Conservation (phyloP, 192 early-diverging fungal species). For the Dissophora ornata region DNA sequence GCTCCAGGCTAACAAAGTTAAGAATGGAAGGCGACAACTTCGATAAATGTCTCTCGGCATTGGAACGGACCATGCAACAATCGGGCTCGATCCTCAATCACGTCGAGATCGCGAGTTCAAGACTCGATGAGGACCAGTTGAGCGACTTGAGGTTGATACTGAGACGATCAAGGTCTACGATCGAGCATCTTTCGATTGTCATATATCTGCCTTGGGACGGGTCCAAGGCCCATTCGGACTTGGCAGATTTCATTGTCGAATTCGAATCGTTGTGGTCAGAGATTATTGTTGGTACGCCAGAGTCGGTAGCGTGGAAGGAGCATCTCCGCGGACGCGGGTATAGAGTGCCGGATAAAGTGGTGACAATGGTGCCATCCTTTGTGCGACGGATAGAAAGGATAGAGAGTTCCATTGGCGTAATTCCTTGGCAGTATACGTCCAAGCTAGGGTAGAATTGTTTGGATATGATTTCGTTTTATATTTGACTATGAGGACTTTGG, state of each 20-base stretch:
- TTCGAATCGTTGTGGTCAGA: constrained; percentile 4
- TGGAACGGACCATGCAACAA: background rate
- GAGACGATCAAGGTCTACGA: background rate
- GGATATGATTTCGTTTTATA: no score
- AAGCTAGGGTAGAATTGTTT: no score
- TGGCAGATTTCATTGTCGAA: constrained; percentile 10
- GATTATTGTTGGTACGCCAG: background rate
- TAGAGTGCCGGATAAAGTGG: background rate
- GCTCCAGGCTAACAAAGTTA: constrained; percentile 5
- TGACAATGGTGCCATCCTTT: constrained; percentile 1
- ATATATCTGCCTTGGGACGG: constrained; percentile 1
- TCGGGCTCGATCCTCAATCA: background rate
- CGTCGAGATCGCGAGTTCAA: background rate
- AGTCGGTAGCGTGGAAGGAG: background rate
- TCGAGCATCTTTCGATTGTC: background rate
- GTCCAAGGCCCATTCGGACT: background rate
- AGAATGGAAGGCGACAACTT: background rate
- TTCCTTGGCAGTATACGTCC: no score
- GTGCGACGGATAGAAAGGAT: background rate
- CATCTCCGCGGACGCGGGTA: background rate
- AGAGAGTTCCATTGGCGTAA: background rate
- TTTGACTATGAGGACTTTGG: no score
- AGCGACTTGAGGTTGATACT: constrained; percentile 2
- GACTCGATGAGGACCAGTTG: background rate
- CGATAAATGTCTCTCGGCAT: background rate